Base-by-base conservation (phyloP, 1,139 yeast species). In the Geotrichum fermentans region DNA sequence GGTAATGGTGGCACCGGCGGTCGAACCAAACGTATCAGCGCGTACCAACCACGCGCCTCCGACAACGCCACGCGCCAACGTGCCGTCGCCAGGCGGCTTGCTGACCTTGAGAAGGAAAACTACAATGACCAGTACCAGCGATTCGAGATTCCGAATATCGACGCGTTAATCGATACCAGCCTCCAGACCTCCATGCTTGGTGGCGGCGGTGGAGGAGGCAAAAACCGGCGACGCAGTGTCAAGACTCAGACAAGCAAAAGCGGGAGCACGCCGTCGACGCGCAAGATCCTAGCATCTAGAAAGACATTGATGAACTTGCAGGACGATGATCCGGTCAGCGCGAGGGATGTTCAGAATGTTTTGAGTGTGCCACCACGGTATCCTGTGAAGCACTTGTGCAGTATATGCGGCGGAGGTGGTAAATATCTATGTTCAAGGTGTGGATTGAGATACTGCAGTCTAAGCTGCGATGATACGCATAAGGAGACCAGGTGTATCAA, bases 371-470 rank as follows among this genome's bases (percentile, higher is more conserved):
- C 67, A 1, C 61, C 73, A 6, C 46, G 44, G 16, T 70, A 70
- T 51, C 74, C 75, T 1, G 50, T 63, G 6, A 55, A 65, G 10
- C 55, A 57, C 1, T 52, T 70, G 35, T 72, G 76, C 54, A 57
- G 63, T n/a, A 67, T 72, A 0, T 72, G 76, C 51, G 75, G 76
- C 3, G 70, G 67, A 55, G 65, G 69, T 62, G 70, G 73, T 3
- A 58, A 55, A n/a, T 16, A 56, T 60, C 2, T 72, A 73, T 53
- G 54, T 32, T 22, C 63, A 24, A 55, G 64, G 33, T 72, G 76
- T 48, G 72, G 73, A 5, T 63, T 65, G 8, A 51, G 61, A 21
- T 66, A 65, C 52, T 72, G 76, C 53, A 61, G 72, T 10, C 50
- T 60, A 39, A 50, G 53, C 1, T 72, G 76, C 50, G 68, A 61